These are phyloP conservation scores for Cytidiella melzeri DNA, from an alignment of 768 basidiomycete genomes.

Conservation along the genomic window DNA sequence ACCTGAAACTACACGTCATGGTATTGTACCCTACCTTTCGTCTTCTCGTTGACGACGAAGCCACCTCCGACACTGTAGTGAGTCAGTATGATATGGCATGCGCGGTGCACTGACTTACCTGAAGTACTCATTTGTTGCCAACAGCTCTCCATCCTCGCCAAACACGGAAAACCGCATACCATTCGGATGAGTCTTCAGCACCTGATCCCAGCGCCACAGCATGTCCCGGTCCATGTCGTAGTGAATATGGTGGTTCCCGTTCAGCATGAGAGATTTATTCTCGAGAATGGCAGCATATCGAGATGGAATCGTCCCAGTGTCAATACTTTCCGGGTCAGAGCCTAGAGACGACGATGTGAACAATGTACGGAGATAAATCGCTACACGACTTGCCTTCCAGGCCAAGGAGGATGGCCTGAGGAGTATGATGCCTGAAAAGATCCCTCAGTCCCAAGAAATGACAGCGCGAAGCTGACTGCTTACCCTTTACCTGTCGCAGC, in stretches of 20 bases:
- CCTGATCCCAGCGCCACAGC: slow-evolving; percentile 87
- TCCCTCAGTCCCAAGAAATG: neutral
- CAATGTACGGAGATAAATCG: neutral
- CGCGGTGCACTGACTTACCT: slow-evolving; percentile 35
- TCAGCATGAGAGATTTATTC: slow-evolving; percentile 62
- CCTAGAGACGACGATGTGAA: slow-evolving; percentile 29
- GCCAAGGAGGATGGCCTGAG: slow-evolving; percentile 80
- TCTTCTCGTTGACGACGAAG: slow-evolving; percentile 93
- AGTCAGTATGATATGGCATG: neutral
- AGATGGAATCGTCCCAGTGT: slow-evolving; percentile 75
- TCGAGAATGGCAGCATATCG: slow-evolving; percentile 65
- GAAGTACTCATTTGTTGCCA: slow-evolving; percentile 95
- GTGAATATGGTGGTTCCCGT: slow-evolving; percentile 66
- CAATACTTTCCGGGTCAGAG: slow-evolving; percentile 91
- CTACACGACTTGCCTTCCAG: slow-evolving; percentile 45
- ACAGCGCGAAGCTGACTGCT: slow-evolving; percentile 16
- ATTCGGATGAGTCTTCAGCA: slow-evolving; percentile 86
- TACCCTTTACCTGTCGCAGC: slow-evolving; percentile 95
- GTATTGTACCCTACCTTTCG: slow-evolving; percentile 50
- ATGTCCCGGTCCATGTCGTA: slow-evolving; percentile 91
- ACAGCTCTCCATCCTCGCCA: slow-evolving; percentile 68
- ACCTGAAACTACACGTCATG: neutral
- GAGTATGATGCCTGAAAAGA: slow-evolving; percentile 67
- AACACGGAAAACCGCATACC: slow-evolving; percentile 93
- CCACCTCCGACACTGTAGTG: slow-evolving; percentile 74